phyloP scores from a whole-genome alignment of 139 green algal species.

The Chlorella sp. region DNA sequence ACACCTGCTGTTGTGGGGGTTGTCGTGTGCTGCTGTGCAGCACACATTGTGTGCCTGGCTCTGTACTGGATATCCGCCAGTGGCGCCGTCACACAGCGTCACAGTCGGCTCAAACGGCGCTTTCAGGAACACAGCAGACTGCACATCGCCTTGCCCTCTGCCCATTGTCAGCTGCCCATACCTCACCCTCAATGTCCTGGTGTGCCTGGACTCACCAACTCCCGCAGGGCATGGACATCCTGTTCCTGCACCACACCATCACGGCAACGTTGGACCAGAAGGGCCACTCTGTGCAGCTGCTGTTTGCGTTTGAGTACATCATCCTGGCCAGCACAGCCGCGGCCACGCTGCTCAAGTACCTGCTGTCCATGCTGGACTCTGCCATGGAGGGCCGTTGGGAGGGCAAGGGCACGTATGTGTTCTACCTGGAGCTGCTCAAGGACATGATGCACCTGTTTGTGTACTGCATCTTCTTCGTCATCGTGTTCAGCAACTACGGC shows the following conservation, averaged over 20 bases:
- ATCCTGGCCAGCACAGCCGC: conserved; percentile 55
- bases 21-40: background rate
- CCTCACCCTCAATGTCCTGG: too few relatives aligned
- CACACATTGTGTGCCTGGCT: too few relatives aligned
- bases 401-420: conserved; percentile 81
- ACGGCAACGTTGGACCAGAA: conserved; percentile 45
- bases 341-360: conserved; percentile 91
- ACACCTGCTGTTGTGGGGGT: background rate
- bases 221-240: conserved; percentile 61
- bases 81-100: too few relatives aligned
- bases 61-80: too few relatives aligned
- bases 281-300: conserved; percentile 78
- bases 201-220: too few relatives aligned
- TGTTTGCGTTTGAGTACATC: conserved; percentile 98
- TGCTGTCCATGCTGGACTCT: conserved; percentile 45
- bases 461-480: conserved; percentile 94
- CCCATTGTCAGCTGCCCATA: too few relatives aligned
- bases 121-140: too few relatives aligned
- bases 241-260: conserved; percentile 81
- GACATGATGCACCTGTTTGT: conserved; percentile 96
- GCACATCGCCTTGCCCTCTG: too few relatives aligned
- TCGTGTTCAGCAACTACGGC: conserved; percentile 94
- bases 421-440: conserved; percentile 96
- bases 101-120: too few relatives aligned
- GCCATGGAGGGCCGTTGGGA: conserved; percentile 88